These are phyloP conservation scores for Mallotus nudiflorus DNA, from an alignment of 345 rosid genomes.

Conservation along the genomic window DNA sequence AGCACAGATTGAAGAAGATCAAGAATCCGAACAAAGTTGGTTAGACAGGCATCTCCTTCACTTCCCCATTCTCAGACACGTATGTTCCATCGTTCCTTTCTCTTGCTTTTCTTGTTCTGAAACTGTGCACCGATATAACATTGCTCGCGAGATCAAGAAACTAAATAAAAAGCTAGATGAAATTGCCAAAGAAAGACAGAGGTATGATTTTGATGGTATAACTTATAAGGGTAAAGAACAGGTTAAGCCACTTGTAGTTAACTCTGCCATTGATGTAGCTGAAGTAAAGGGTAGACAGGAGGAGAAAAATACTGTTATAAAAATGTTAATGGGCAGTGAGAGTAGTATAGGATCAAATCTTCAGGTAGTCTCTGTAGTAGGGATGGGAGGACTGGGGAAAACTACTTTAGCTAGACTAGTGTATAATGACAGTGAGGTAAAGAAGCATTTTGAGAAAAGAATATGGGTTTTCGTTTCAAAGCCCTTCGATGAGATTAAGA, in stretches of 20 bases:
- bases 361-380: not conserved
- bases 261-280: not conserved
- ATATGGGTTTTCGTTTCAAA: slow-evolving; percentile 32
- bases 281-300: not conserved
- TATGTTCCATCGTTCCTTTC: not conserved
- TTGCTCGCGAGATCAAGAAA: not conserved
- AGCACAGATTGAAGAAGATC: not conserved
- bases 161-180: not conserved
- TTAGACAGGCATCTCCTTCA: too few species aligned
- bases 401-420: slow-evolving; percentile 15
- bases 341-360: not conserved
- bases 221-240: not conserved
- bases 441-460: not conserved
- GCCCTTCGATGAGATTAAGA: not conserved
- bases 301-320: not conserved
- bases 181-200: not conserved
- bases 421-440: not conserved
- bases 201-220: not conserved
- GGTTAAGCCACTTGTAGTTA: too few species aligned
- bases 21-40: not conserved
- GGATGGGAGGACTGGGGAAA: slow-evolving; percentile 16
- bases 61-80: too few species aligned
- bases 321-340: slow-evolving; percentile 10
- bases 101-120: not conserved
- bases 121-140: not conserved